Base-by-base conservation (phyloP, 352 stramenopile genomes). In the Globisporangium paroecandrum region DNA sequence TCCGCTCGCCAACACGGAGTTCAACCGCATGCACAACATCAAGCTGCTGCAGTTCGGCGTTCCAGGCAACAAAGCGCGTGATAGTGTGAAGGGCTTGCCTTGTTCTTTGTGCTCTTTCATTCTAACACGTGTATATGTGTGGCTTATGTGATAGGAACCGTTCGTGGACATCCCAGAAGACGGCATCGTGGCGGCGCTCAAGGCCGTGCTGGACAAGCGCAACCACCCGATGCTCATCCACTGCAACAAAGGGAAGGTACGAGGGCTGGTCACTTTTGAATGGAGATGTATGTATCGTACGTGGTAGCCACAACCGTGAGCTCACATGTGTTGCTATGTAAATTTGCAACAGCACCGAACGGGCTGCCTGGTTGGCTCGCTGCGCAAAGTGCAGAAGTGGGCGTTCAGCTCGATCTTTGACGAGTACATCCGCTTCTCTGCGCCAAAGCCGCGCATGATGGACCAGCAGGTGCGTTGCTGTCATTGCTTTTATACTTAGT, bases 141-240 rank as follows among this genome's bases (percentile, higher is more conserved):
- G 7, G n/a, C 36, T 62, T 18, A 27, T 27, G 25, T 27, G n/a
- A 38, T 46, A 92, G 78, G 87, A 94, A 46, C 87, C 87, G 12
- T 96, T 96, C 47, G 87, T 95, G 56, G 87, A 93, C 70, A 96
- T 96, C 58, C 83, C 85, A 4, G 83, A 95, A 68, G 78, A 89
- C 49, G 85, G 82, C 43, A 94, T 96, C 67, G 77, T 88, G 10
- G 77, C 79, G 10, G 87, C 85, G 53, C 69, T 96, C 3, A 87
- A 83, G 51, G 79, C 83, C 51, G 82, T 96, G 61, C 77, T 96
- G 18, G 87, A 96, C 70, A 85, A 83, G 66, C 82, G 87, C 61
- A 95, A 96, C 66, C 87, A 92, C 68, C 87, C 87, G 22, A 91
- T 95, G 82, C 79, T 95, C 25, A 95, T 95, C 68, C 87, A 95